These are phyloP conservation scores for Tetrahymena thermophila DNA, from an alignment of 73 alveolate genomes.

Conservation along the genomic window DNA sequence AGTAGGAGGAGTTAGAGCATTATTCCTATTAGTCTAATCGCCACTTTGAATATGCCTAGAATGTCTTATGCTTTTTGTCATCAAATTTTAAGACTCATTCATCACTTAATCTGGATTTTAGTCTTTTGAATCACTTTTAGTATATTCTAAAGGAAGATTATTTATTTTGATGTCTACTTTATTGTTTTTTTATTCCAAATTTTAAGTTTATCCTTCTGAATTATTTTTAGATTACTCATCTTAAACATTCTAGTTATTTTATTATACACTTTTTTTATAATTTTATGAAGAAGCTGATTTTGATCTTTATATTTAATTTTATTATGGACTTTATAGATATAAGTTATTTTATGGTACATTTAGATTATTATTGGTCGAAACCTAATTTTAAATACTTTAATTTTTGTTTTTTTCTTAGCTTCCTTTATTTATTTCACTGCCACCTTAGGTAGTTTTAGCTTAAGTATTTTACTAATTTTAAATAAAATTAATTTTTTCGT, in stretches of 20 bases:
- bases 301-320: not conserved
- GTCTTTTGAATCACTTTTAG: not conserved
- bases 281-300: not conserved
- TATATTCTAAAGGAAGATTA: not conserved
- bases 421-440: not conserved
- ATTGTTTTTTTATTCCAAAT: not conserved
- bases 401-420: not conserved
- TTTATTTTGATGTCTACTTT: not conserved
- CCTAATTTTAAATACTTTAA: too few species aligned
- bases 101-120: not conserved
- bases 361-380: not conserved
- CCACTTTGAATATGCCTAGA: not conserved
- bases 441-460: too few species aligned
- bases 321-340: not conserved
- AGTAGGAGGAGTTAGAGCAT: not conserved
- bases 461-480: too few species aligned
- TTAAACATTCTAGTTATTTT: not conserved
- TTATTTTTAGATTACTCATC: not conserved
- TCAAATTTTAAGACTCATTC: not conserved
- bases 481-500: not conserved
- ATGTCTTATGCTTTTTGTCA: not conserved
- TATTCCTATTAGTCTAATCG: not conserved
- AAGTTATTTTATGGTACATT: not conserved
- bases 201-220: not conserved
- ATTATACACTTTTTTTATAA: too few species aligned